phyloP scores from a whole-genome alignment of 768 basidiomycete species.

The Hypholoma sublateritium region DNA sequence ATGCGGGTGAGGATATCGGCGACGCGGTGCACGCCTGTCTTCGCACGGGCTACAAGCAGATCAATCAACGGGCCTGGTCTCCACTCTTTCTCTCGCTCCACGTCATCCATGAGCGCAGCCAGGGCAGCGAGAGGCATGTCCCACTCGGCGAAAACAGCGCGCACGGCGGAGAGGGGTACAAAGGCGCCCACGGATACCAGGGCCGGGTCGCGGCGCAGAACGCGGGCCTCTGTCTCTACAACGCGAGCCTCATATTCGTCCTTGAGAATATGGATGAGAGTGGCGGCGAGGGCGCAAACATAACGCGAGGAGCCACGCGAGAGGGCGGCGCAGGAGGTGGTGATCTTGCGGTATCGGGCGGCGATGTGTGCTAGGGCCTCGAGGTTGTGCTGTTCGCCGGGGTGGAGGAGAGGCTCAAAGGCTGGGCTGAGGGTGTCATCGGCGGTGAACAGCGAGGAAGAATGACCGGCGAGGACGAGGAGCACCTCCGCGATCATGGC shows the following conservation, averaged over 20 bases:
- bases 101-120: conserved; percentile 57
- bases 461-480: conserved; percentile 83
- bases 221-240: conserved; percentile 76
- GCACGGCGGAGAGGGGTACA: conserved; percentile 82
- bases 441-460: conserved; percentile 76
- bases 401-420: conserved; percentile 75
- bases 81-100: conserved; percentile 60
- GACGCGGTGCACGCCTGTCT: conserved; percentile 78
- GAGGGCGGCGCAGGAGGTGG: conserved; percentile 48
- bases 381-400: conserved; percentile 85
- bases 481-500: conserved; percentile 88
- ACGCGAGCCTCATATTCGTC: conserved; percentile 81
- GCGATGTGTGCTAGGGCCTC: conserved; percentile 77
- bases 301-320: conserved; percentile 69
- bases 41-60: conserved; percentile 66
- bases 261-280: conserved; percentile 70
- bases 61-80: conserved; percentile 81
- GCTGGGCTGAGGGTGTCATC: conserved; percentile 61
- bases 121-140: conserved; percentile 82
- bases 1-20: conserved; percentile 69
- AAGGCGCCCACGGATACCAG: conserved; percentile 81
- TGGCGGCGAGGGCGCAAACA: conserved; percentile 74
- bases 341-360: conserved; percentile 72
- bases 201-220: conserved; percentile 70
- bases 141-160: conserved; percentile 86